A percentile compares a stretch with the other conserved stretches of the same genome.
These are phyloP conservation scores for Fusarium drepaniforme DNA, from an alignment of 2,329 filamentous ascomycete species.

Conservation along the genomic window DNA sequence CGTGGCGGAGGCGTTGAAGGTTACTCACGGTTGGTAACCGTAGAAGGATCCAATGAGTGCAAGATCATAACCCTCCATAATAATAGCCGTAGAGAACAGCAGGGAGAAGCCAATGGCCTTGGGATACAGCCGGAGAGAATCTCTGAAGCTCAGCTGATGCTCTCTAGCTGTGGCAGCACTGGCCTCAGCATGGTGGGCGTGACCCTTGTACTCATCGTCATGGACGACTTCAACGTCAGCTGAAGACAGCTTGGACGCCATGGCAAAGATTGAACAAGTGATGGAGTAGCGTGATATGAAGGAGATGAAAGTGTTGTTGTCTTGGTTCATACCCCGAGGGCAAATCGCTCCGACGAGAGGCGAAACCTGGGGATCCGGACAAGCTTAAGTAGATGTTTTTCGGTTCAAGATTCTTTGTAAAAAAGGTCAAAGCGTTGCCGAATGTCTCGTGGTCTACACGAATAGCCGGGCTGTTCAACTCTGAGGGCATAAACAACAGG, in stretches of 20 bases:
- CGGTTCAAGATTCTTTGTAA: background rate
- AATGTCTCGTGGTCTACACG: background rate
- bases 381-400: background rate
- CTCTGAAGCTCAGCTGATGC: conserved; percentile 51
- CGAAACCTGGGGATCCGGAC: conserved; percentile 2
- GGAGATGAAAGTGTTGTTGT: conserved; percentile 8
- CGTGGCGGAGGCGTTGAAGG: no score
- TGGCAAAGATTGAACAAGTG: conserved; percentile 14
- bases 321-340: conserved; percentile 11
- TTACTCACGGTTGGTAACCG: conserved; percentile 49
- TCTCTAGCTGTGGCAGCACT: conserved; percentile 56
- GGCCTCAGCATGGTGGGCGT: conserved; percentile 28
- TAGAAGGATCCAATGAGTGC: conserved; percentile 57
- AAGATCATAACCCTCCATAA: conserved; percentile 57
- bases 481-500: background rate
- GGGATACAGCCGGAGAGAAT: conserved; percentile 54
- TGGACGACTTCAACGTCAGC: background rate
- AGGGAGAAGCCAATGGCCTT: conserved; percentile 58
- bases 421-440: conserved; percentile 3
- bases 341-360: background rate
- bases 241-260: background rate
- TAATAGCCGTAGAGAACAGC: conserved; percentile 55
- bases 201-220: background rate
- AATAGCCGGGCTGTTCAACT: background rate
- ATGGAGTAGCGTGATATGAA: conserved; percentile 9